Base-by-base conservation (phyloP, 768 basidiomycete genomes). In the Boletus subcaerulescens region DNA sequence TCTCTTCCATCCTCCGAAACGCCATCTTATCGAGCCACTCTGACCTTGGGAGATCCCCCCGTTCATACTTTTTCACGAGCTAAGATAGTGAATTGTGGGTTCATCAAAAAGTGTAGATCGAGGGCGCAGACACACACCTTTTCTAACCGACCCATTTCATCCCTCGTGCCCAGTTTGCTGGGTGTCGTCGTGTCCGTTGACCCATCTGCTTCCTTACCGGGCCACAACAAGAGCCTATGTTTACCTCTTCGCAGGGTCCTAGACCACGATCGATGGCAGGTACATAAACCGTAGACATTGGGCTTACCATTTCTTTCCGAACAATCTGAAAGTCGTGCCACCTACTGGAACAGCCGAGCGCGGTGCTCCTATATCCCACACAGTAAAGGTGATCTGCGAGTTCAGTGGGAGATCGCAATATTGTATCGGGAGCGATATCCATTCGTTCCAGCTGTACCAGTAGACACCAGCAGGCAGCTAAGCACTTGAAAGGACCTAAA, bases 1-100 rank as follows among this genome's bases (percentile, higher is more conserved):
- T 85, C 69, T 94, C 90, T 59, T 94, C 94, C 80, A 98, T 96
- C 75, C 89, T 92, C 44, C 95, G 77, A 74, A 98, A 99, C 7
- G 91, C 86, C 73, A 97, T 72, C 57, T 89, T 88, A 67, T 98
- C 95, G 8, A 98, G 75, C 97, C 97, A 99, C 53, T 98, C 97
- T 3, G 92, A 88, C 70, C 94, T 93, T 3, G 89, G 84, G 31
- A 99, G 77, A 68, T 98, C 97, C 0, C 94, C 94, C 17, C 93
- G 80, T 64, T 98, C 94, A 63, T 95, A 94, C 70, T 97, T 97
- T 78, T 98, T 97, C 50, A 99, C 90, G 17, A 90, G 78, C 87
- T 91, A 52, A 33, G 52, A 51, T 32, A 10, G 20, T 24, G n/a
- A 12, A 38, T 41, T 5, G 20, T 6, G 12, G 11, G 18, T 17